These are phyloP conservation scores for Talaromyces trachyspermus DNA, from an alignment of 495 filamentous ascomycete genomes.

Conservation along the genomic window DNA sequence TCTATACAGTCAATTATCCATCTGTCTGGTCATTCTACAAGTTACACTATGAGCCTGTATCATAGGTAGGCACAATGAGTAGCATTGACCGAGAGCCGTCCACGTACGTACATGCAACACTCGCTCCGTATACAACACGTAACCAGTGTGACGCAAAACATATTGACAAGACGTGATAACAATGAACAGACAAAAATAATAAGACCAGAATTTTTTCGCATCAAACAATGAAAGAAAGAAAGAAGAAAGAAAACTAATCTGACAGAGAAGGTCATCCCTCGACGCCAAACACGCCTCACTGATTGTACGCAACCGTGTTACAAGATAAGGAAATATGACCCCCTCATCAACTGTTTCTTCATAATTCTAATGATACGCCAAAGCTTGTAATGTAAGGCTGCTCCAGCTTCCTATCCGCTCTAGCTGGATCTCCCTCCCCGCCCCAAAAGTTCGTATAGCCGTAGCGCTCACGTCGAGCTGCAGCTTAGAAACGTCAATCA, in stretches of 20 bases:
- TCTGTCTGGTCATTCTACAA: no score
- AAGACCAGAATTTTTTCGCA: neutral
- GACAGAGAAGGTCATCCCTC: slow-evolving; percentile 10
- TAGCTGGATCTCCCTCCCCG: neutral
- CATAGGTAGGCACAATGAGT: no score
- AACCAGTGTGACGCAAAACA: no score
- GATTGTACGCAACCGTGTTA: neutral
- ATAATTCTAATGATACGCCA: neutral
- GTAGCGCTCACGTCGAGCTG: slow-evolving; percentile 5
- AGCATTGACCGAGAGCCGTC: no score
- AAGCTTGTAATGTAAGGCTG: neutral
- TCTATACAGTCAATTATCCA: no score
- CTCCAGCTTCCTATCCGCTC: no score
- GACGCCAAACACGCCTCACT: neutral
- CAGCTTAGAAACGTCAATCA: neutral
- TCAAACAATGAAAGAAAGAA: neutral
- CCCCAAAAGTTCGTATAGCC: neutral
- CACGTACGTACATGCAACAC: neutral
- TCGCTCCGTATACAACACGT: neutral
- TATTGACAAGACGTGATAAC: neutral
- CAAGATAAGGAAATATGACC: slow-evolving; percentile 1
- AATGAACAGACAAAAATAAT: neutral
- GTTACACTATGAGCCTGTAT: no score
- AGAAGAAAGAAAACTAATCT: slow-evolving; percentile 9
- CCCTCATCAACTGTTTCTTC: neutral